phyloP scores from a whole-genome alignment of 164 flowering plant genomes.

The Stephania cephalantha region DNA sequence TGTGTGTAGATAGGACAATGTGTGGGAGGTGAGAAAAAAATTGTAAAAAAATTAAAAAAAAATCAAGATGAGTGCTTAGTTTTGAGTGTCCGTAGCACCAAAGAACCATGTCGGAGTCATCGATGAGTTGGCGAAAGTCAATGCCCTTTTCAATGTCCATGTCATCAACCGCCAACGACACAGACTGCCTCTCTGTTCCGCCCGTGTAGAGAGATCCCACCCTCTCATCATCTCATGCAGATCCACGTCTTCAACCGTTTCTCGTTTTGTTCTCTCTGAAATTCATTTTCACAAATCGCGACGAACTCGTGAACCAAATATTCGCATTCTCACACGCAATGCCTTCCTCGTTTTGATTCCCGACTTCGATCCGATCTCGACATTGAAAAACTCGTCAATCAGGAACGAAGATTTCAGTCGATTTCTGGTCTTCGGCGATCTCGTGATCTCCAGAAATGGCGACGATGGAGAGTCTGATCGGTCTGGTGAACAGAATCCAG shows the following conservation, averaged over 20 bases:
- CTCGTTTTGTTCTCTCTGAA: neutral
- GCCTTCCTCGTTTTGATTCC: neutral
- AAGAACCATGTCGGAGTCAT: too few species aligned
- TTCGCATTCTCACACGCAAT: neutral
- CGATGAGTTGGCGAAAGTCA: too few species aligned
- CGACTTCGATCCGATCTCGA: neutral
- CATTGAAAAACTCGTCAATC: neutral
- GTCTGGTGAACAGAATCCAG: conserved; percentile 85
- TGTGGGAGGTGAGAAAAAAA: too few species aligned
- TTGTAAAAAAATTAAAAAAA: too few species aligned
- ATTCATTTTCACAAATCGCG: neutral
- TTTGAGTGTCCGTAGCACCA: too few species aligned
- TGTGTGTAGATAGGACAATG: too few species aligned
- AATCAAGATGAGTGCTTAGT: too few species aligned
- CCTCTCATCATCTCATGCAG: neutral
- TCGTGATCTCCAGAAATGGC: conserved; percentile 44
- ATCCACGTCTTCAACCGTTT: neutral
- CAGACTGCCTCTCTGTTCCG: neutral
- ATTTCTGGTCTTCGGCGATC: conserved; percentile 5
- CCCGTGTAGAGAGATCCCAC: neutral
- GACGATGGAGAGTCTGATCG: conserved; percentile 92
- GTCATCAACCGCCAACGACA: neutral
- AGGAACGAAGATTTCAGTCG: neutral
- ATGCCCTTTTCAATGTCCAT: neutral
- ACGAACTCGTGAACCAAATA: neutral